Conservation (phyloP, 2,329 filamentous ascomycete genomes). For the Cryphonectria nitschkei region DNA sequence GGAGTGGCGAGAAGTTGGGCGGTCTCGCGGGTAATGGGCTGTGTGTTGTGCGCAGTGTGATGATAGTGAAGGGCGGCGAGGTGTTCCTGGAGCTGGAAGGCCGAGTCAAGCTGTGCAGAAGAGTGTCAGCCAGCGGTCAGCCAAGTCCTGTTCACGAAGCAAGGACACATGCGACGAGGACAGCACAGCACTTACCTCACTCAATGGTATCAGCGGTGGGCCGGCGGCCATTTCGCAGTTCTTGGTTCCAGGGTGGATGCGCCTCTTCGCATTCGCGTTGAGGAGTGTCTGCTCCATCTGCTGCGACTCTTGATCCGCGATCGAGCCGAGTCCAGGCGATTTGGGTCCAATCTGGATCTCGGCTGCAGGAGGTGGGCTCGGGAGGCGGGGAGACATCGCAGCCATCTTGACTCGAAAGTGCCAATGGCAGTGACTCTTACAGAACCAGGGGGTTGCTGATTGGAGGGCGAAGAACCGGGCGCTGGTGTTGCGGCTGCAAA, state of each 20-base stretch:
- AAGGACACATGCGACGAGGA: neutral
- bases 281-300: conserved; percentile 66
- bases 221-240: conserved; percentile 92
- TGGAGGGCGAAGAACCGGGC: neutral
- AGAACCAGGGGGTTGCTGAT: neutral
- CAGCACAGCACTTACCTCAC: conserved; percentile 66
- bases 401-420: conserved; percentile 56
- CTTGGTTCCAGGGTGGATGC: conserved; percentile 91
- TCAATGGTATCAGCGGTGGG: conserved; percentile 82
- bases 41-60: conserved; percentile 69
- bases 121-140: conserved; percentile 4
- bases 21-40: conserved; percentile 75
- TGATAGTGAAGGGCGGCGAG: conserved; percentile 88
- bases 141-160: neutral
- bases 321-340: conserved; percentile 34
- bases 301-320: conserved; percentile 57
- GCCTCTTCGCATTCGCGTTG: conserved; percentile 75
- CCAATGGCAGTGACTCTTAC: conserved; percentile 1
- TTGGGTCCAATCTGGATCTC: conserved; percentile 81
- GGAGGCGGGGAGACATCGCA: conserved; percentile 86
- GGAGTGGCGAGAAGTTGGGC: conserved; percentile 78
- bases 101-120: conserved; percentile 78
- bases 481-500: neutral
- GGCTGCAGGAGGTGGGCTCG: conserved; percentile 90
- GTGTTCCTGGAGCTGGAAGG: conserved; percentile 96